phyloP scores from a whole-genome alignment of 2,329 filamentous ascomycete genomes.

The Teratosphaeria gauchensis region DNA sequence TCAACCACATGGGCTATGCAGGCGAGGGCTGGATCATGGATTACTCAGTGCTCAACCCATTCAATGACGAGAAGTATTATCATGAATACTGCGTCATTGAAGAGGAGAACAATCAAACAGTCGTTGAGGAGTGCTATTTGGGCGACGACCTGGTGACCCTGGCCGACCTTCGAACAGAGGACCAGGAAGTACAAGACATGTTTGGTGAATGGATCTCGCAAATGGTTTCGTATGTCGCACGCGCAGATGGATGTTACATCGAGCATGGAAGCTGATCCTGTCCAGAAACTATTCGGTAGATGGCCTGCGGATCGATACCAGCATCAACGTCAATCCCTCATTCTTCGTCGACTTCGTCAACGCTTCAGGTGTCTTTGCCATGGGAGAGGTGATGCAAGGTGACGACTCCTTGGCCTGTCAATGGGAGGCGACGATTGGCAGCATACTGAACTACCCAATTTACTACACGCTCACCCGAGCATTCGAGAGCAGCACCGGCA shows the following conservation, averaged over 20 bases:
- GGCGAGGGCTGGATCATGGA: slow-evolving; percentile 40
- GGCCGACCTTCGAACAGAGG: slow-evolving; percentile 39
- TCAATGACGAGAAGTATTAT: slow-evolving; percentile 51
- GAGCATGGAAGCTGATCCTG: slow-evolving; percentile 39
- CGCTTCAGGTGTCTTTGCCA: slow-evolving; percentile 28
- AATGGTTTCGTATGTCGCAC: slow-evolving; percentile 28
- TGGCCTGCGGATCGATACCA: slow-evolving; percentile 31
- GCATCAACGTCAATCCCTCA: slow-evolving; percentile 28
- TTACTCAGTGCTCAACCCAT: slow-evolving; percentile 44
- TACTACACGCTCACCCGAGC: slow-evolving; percentile 31
- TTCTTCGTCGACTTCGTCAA: slow-evolving; percentile 28
- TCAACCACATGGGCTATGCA: slow-evolving; percentile 44
- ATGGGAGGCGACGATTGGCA: slow-evolving; percentile 27
- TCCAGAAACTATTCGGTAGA: slow-evolving; percentile 32
- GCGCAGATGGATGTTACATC: slow-evolving; percentile 51
- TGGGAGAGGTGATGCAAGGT: slow-evolving; percentile 28
- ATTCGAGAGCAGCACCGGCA: slow-evolving; percentile 27
- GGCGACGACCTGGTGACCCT: slow-evolving; percentile 40
- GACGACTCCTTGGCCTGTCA: slow-evolving; percentile 25
- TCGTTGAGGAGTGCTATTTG: slow-evolving; percentile 41
- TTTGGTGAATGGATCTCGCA: slow-evolving; percentile 33
- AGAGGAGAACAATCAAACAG: slow-evolving; percentile 36
- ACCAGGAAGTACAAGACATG: slow-evolving; percentile 30
- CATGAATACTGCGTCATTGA: slow-evolving; percentile 49
- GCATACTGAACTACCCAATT: slow-evolving; percentile 29